Percentiles rank a stretch among this genome's conserved stretches.
phyloP scores from a whole-genome alignment of 495 filamentous ascomycete species.

The Neurospora africana region DNA sequence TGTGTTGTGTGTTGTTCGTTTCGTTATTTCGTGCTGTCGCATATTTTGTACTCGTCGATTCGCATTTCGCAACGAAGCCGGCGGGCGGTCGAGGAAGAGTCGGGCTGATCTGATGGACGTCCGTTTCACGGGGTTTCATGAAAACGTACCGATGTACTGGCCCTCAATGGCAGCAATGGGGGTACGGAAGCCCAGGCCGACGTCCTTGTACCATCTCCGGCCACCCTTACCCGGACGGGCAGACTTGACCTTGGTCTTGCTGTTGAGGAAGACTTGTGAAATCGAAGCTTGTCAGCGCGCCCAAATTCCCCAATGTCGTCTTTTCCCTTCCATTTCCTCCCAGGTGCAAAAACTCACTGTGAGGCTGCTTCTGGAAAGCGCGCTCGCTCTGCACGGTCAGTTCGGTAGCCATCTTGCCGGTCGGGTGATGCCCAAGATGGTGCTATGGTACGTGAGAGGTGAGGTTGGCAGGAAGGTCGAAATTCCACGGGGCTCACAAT shows the following conservation, averaged over 20 bases:
- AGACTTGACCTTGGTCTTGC: constrained; percentile 81
- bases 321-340: neutral
- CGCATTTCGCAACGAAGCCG: neutral
- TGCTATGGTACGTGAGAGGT: constrained; percentile 11
- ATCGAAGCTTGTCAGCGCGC: constrained; percentile 10
- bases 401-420: constrained; percentile 93
- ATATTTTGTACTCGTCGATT: neutral
- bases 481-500: constrained; percentile 11
- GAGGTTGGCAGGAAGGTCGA: constrained; percentile 11
- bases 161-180: constrained; percentile 97
- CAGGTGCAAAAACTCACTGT: constrained; percentile 40
- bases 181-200: constrained; percentile 96
- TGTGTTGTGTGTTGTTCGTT: neutral
- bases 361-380: constrained; percentile 98
- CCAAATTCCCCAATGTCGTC: constrained; percentile 2
- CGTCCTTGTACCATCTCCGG: constrained; percentile 99
- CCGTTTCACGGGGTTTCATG: constrained; percentile 1
- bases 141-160: constrained; percentile 88
- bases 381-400: constrained; percentile 96
- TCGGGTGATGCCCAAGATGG: constrained; percentile 24
- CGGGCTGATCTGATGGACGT: neutral
- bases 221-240: constrained; percentile 66
- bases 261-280: constrained; percentile 70
- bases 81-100: neutral
- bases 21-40: neutral